These are phyloP conservation scores for Gentiana macrophylla DNA, from an alignment of 257 asterid genomes.

Conservation along the genomic window DNA sequence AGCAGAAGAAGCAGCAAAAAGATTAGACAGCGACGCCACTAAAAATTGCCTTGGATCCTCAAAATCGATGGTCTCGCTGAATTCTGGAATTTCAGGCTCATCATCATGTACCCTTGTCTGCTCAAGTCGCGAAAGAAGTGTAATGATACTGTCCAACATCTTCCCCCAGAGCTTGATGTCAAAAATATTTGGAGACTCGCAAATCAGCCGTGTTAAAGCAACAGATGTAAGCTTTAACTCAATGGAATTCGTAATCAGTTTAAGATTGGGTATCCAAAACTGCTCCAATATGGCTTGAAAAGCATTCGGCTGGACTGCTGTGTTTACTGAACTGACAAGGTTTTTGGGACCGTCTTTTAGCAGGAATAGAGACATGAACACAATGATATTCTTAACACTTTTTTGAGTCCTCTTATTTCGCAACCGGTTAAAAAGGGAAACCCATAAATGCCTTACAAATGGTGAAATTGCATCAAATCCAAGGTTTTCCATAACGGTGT, in stretches of 20 bases:
- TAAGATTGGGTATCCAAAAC: conserved; percentile 83
- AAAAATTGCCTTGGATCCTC: conserved; percentile 76
- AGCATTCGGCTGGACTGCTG: conserved; percentile 51
- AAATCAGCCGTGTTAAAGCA: conserved; percentile 66
- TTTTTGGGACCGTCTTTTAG: conserved; percentile 63
- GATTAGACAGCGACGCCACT: conserved; percentile 58
- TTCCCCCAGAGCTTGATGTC: conserved; percentile 71
- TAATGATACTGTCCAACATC: conserved; percentile 80
- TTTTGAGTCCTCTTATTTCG: conserved; percentile 46
- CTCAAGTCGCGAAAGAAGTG: conserved; percentile 72
- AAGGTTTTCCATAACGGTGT: conserved; percentile 84
- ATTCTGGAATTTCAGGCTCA: conserved; percentile 83
- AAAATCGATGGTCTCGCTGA: conserved; percentile 69
- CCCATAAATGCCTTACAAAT: conserved; percentile 58
- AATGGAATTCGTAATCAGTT: conserved; percentile 52
- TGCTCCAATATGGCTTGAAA: conserved; percentile 54
- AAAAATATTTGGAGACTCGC: conserved; percentile 53
- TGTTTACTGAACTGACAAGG: conserved; percentile 61
- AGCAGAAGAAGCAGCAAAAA: conserved; percentile 56
- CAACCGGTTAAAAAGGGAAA: conserved; percentile 57
- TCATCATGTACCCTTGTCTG: conserved; percentile 28
- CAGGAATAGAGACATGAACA: conserved; percentile 83
- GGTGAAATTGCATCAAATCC: conserved; percentile 60
- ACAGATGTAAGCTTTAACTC: conserved; percentile 83
- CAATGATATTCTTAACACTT: conserved; percentile 62